Evolutionary conservation across 1,284 basidiomycete genomes (phyloP).

Genomic region (Ustilago trichophora): DNA sequence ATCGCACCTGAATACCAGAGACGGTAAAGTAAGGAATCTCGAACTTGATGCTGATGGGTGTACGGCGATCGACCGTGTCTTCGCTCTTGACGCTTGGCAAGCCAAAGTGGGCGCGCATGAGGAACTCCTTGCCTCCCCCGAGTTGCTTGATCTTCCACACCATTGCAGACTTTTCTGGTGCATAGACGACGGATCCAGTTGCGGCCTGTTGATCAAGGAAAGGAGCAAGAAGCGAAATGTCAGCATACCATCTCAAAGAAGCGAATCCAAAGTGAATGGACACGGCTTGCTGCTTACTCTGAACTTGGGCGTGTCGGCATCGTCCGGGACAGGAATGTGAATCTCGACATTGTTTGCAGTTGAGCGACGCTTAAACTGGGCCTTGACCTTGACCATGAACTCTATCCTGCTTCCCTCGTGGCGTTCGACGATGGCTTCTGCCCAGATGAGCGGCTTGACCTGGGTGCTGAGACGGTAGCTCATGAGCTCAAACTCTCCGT

Average conservation of each 20-base stretch:
- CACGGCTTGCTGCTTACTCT: no score
- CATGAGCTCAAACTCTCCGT: conserved; percentile 99
- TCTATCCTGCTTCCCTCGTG: conserved; percentile 93
- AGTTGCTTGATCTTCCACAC: conserved; percentile 67
- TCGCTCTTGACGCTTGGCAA: conserved; percentile 69
- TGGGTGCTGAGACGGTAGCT: conserved; percentile 93
- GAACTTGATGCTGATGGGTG: conserved; percentile 95
- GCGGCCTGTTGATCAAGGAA: conserved; percentile 32
- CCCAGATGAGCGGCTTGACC: conserved; percentile 97
- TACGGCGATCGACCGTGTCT: conserved; percentile 81
- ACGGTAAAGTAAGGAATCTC: conserved; percentile 96
- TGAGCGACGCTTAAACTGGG: conserved; percentile 95
- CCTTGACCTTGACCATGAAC: conserved; percentile 97
- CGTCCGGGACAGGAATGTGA: conserved; percentile 96
- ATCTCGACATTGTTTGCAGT: conserved; percentile 99
- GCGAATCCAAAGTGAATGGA: no score
- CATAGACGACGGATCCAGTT: conserved; percentile 62
- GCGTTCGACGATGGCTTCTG: conserved; percentile 93
- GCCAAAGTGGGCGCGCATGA: conserved; percentile 66
- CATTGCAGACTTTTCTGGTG: conserved; percentile 66
- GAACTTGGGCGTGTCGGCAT: conserved; percentile 97
- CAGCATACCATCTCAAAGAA: no score
- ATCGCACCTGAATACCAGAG: conserved; percentile 94
- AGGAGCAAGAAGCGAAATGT: neutral
- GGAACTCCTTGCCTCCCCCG: conserved; percentile 64